Percentiles rank a stretch among this genome's conserved stretches.
Conservation (phyloP, 2,329 filamentous ascomycete species). For the Ascochyta fabae region DNA sequence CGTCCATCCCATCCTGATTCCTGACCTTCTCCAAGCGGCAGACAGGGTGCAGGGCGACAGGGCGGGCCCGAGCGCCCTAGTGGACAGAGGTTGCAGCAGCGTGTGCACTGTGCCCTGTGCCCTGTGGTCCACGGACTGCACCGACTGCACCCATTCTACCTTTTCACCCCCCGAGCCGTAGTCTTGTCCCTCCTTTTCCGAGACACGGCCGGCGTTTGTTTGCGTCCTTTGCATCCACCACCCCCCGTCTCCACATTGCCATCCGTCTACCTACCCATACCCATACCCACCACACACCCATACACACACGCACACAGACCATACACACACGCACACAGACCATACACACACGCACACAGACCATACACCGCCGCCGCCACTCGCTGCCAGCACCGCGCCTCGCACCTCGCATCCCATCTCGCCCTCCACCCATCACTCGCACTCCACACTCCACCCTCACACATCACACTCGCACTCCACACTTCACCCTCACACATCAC, state of each 20-base stretch:
- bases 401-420: slow-evolving; percentile 21
- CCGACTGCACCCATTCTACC: not conserved
- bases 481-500: slow-evolving; percentile 32
- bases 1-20: not conserved
- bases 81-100: slow-evolving; percentile 15
- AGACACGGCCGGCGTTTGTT: slow-evolving; percentile 43
- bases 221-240: slow-evolving; percentile 15
- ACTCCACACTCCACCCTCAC: no score
- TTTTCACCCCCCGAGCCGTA: slow-evolving; percentile 25
- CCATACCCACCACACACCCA: not conserved
- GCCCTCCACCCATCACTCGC: slow-evolving; percentile 3
- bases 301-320: no score
- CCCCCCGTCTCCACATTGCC: not conserved
- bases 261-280: not conserved
- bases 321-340: no score
- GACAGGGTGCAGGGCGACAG: not conserved
- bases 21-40: slow-evolving; percentile 6
- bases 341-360: not conserved
- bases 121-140: no score
- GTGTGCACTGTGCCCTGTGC: not conserved
- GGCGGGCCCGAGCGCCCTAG: slow-evolving; percentile 5
- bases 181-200: slow-evolving; percentile 35
- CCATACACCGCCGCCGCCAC: not conserved
- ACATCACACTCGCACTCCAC: not conserved
- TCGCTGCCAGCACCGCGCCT: slow-evolving; percentile 16